Conservation (phyloP, 2,329 filamentous ascomycete genomes). For the Daldinia sp. region DNA sequence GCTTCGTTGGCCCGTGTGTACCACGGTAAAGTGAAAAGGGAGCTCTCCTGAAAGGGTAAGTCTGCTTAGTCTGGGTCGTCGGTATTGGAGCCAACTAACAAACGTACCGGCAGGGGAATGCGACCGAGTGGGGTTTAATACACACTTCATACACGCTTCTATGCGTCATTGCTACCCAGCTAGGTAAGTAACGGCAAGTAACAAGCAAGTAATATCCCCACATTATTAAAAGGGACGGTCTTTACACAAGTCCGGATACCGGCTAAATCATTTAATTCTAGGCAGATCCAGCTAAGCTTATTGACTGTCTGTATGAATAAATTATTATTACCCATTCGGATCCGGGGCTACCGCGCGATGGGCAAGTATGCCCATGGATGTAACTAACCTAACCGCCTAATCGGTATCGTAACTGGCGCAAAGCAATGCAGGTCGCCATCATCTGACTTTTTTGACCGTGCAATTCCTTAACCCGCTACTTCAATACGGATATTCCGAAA, state of each 20-base stretch:
- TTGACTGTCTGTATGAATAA: neutral
- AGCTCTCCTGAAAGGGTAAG: neutral
- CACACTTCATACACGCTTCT: too few relatives aligned
- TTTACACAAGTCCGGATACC: neutral
- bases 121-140: slow-evolving; percentile 20
- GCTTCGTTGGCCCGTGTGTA: neutral
- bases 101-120: slow-evolving; percentile 22
- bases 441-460: slow-evolving; percentile 5
- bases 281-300: neutral
- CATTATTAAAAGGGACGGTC: neutral
- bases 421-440: slow-evolving; percentile 2
- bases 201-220: neutral
- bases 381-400: slow-evolving; percentile 14
- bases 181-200: neutral
- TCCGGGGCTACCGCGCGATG: neutral
- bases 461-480: neutral
- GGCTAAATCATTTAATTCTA: neutral
- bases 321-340: too few relatives aligned
- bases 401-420: slow-evolving; percentile 14
- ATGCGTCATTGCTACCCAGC: slow-evolving; percentile 25
- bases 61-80: neutral
- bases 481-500: neutral
- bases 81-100: slow-evolving; percentile 5
- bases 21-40: neutral
- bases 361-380: neutral